phyloP scores from a whole-genome alignment of 176 grass and related monocot species.

The Alopecurus myosuroides region DNA sequence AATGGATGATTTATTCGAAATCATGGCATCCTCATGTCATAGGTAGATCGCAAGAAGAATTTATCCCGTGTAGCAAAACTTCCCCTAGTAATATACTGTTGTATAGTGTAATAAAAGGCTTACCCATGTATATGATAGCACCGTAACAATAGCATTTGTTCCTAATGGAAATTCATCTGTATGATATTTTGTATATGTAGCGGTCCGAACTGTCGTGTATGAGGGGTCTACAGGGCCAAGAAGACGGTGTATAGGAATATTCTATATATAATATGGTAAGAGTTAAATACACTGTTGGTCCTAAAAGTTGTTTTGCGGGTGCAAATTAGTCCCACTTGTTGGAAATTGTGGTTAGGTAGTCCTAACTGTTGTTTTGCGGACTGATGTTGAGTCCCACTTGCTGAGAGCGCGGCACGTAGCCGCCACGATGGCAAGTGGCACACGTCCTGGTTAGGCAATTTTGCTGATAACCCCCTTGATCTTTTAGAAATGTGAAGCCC shows the following conservation, averaged over 20 bases:
- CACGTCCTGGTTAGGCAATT: too few species aligned
- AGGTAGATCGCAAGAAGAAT: conserved; percentile 41
- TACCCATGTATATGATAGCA: conserved; percentile 88
- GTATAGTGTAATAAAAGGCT: conserved; percentile 7
- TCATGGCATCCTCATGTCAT: conserved; percentile 99
- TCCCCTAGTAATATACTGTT: neutral
- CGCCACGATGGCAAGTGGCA: too few species aligned
- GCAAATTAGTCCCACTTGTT: too few species aligned
- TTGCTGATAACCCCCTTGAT: too few species aligned
- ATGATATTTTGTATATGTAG: conserved; percentile 73
- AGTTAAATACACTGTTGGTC: too few species aligned
- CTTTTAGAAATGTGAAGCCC: too few species aligned
- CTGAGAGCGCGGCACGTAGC: too few species aligned
- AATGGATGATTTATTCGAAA: conserved; percentile 93
- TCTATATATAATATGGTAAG: neutral
- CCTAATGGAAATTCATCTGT: conserved; percentile 87
- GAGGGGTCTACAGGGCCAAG: conserved; percentile 66
- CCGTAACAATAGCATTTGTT: conserved; percentile 91
- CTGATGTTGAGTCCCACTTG: too few species aligned
- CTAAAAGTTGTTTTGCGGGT: too few species aligned
- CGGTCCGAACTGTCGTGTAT: conserved; percentile 77
- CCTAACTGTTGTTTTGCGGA: too few species aligned
- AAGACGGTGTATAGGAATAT: conserved; percentile 1
- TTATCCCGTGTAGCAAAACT: conserved; percentile 3
- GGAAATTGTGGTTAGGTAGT: too few species aligned